Conservation (phyloP, 164 flowering plant species). For the Stephania yunnanensis region DNA sequence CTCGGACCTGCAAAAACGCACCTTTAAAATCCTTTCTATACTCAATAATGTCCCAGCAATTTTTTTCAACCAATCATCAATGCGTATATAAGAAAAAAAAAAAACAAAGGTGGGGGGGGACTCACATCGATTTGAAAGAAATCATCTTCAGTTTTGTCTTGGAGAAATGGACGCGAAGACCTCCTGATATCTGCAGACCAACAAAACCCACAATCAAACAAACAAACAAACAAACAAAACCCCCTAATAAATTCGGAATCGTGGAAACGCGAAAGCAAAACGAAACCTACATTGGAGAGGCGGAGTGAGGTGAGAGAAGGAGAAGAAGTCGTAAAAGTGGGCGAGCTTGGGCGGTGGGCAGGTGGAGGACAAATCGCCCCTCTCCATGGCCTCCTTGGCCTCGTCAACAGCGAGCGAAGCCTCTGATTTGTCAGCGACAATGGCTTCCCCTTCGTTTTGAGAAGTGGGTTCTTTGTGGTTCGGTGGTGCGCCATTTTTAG, state of each 20-base stretch:
- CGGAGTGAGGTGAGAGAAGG: slow-evolving; percentile 70
- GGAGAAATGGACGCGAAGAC: slow-evolving; percentile 66
- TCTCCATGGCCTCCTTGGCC: slow-evolving; percentile 26
- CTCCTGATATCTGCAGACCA: slow-evolving; percentile 60
- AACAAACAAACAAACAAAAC: background rate
- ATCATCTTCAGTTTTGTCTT: slow-evolving; percentile 75
- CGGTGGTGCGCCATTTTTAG: slow-evolving; percentile 30
- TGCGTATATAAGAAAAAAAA: background rate
- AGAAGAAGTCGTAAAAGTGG: slow-evolving; percentile 90
- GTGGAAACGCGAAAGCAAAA: background rate
- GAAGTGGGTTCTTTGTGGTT: slow-evolving; percentile 25
- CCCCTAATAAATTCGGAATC: background rate
- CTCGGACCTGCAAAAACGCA: slow-evolving; percentile 44
- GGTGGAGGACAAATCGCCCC: slow-evolving; percentile 45
- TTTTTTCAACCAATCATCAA: background rate
- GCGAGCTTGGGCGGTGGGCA: slow-evolving; percentile 76
- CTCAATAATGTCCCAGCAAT: background rate
- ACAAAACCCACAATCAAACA: slow-evolving; percentile 8
- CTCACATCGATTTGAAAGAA: slow-evolving; percentile 89
- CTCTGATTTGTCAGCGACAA: slow-evolving; percentile 11
- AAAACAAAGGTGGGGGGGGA: background rate
- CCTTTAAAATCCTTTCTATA: background rate
- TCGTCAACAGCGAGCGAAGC: slow-evolving; percentile 12
- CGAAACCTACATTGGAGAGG: slow-evolving; percentile 68
- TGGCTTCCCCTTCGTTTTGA: slow-evolving; percentile 16